Conservation (phyloP, 2,329 filamentous ascomycete genomes). For the Alternaria metachromatica region DNA sequence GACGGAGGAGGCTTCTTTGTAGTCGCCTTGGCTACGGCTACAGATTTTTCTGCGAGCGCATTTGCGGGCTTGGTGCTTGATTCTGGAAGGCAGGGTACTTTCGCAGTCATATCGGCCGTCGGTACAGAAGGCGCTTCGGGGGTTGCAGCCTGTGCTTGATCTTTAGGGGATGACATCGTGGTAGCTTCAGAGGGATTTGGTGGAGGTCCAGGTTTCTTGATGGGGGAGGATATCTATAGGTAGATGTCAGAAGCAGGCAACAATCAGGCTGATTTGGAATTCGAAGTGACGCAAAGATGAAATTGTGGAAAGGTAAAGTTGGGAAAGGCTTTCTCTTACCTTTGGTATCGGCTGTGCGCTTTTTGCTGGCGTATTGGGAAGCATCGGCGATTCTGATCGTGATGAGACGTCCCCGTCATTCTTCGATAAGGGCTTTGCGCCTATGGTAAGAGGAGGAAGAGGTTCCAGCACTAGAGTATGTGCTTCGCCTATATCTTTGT, state of each 20-base stretch:
- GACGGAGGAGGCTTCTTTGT: background rate
- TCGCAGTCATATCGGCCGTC: background rate
- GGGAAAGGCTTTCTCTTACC: slow-evolving; percentile 11
- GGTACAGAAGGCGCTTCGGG: background rate
- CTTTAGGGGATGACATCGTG: background rate
- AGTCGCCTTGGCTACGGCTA: background rate
- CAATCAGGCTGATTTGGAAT: no score
- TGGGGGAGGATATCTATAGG: background rate
- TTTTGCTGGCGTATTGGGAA: slow-evolving; percentile 13
- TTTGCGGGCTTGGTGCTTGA: background rate
- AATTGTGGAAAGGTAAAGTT: background rate
- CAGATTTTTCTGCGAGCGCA: background rate
- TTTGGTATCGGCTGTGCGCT: background rate
- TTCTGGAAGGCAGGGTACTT: background rate
- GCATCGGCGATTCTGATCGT: slow-evolving; percentile 16
- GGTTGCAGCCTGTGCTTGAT: background rate
- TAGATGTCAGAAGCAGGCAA: background rate
- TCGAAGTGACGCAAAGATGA: background rate
- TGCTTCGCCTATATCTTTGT: slow-evolving; percentile 10
- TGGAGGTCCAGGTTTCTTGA: background rate
- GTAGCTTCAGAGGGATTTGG: background rate
- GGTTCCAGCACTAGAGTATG: slow-evolving; percentile 22
- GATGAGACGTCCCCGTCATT: slow-evolving; percentile 19
- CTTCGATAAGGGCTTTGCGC: slow-evolving; percentile 11
- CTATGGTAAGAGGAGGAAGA: slow-evolving; percentile 15